Conservation (phyloP, 2,329 filamentous ascomycete genomes). For the Penicillium sp. region DNA sequence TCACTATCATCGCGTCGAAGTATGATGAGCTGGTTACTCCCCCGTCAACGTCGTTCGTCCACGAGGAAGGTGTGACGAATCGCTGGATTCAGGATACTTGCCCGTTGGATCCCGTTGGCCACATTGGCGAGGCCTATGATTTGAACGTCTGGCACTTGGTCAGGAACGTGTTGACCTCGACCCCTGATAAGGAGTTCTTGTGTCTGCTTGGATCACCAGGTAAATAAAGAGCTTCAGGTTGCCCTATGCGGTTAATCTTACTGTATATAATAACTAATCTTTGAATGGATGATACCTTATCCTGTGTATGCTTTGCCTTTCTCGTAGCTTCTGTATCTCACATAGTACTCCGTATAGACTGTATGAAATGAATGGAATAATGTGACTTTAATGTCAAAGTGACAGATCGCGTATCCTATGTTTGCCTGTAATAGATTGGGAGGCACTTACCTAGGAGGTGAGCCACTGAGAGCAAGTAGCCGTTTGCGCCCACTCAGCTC, state of each 20-base stretch:
- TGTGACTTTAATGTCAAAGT: not conserved
- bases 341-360: not conserved
- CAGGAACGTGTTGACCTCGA: constrained; percentile 35
- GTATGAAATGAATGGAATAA: not conserved
- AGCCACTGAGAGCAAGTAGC: not conserved
- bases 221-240: constrained; percentile 14
- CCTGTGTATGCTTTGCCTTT: too few relatives aligned
- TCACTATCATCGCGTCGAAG: constrained; percentile 37
- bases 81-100: constrained; percentile 35
- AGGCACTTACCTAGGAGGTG: not conserved
- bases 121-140: constrained; percentile 41
- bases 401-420: not conserved
- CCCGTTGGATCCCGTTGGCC: constrained; percentile 34
- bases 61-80: constrained; percentile 35
- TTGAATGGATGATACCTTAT: not conserved
- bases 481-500: not conserved
- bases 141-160: constrained; percentile 42
- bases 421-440: not conserved
- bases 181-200: constrained; percentile 26
- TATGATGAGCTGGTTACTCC: constrained; percentile 39
- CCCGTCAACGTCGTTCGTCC: constrained; percentile 29
- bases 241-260: not conserved
- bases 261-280: constrained; percentile 2
- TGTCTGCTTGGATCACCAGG: constrained; percentile 32
- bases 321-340: not conserved